Percentiles rank a stretch among this genome's conserved stretches.
Conservation (phyloP, 208 protist genomes). For the Phytomonas sp. region DNA sequence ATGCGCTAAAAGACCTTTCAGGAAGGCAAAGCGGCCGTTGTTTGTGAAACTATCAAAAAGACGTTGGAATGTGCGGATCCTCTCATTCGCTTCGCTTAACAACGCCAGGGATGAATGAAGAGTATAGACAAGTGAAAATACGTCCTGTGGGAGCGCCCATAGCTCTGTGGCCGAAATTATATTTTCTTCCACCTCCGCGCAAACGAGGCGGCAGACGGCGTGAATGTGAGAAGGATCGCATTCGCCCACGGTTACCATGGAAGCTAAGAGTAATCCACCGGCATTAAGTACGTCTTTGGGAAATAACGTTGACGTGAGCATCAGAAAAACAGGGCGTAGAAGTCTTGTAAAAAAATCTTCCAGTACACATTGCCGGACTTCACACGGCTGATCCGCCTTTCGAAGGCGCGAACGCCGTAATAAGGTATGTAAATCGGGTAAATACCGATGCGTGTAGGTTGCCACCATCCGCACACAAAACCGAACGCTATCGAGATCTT, state of each 20-base stretch:
- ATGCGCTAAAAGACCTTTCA: conserved; percentile 81
- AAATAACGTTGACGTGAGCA: conserved; percentile 59
- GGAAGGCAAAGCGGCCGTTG: conserved; percentile 77
- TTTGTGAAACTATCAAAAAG: conserved; percentile 41
- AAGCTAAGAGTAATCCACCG: conserved; percentile 66
- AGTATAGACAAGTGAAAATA: conserved; percentile 16
- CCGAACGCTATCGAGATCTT: conserved; percentile 77
- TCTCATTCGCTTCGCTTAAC: conserved; percentile 6
- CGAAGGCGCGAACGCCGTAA: not conserved
- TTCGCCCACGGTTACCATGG: conserved; percentile 52
- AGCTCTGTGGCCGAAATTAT: conserved; percentile 8
- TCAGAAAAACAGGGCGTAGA: conserved; percentile 36
- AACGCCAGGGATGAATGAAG: conserved; percentile 8
- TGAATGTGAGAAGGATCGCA: conserved; percentile 30
- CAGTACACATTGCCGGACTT: not conserved
- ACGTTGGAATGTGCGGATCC: conserved; percentile 14
- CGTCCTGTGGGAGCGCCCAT: conserved; percentile 12
- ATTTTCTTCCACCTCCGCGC: not conserved
- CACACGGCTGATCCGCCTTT: not conserved
- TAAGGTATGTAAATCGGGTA: conserved; percentile 21
- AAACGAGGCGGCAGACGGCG: conserved; percentile 1
- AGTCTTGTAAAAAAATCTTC: conserved; percentile 14
- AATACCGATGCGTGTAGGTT: conserved; percentile 77
- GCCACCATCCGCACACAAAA: conserved; percentile 79
- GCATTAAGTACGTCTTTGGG: conserved; percentile 88